These are phyloP conservation scores for Kuraishia molischiana DNA, from an alignment of 805 yeast genomes.

Conservation along the genomic window DNA sequence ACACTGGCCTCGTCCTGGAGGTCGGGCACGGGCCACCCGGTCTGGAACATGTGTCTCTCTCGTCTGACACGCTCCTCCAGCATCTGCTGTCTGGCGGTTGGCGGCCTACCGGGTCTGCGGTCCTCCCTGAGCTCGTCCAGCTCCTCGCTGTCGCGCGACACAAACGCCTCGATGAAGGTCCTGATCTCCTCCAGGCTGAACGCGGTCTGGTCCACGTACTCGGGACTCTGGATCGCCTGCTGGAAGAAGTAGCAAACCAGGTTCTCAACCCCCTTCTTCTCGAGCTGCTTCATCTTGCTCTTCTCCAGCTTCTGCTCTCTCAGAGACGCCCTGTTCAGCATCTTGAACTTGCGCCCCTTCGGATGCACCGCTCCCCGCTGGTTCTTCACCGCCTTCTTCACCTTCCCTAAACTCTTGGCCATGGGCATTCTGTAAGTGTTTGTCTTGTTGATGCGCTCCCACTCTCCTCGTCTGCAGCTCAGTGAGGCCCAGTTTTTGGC, in stretches of 20 bases:
- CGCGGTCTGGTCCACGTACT: constrained; percentile 20
- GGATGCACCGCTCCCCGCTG: constrained; percentile 64
- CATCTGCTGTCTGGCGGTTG: constrained; percentile 56
- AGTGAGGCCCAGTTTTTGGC: no score
- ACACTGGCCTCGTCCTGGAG: constrained; percentile 53
- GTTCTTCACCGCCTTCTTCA: constrained; percentile 47
- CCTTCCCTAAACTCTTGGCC: constrained; percentile 57
- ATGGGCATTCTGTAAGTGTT: constrained; percentile 40
- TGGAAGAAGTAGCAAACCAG: constrained; percentile 52
- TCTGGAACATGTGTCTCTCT: constrained; percentile 51
- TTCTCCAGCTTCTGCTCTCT: constrained; percentile 65
- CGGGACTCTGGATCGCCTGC: constrained; percentile 36
- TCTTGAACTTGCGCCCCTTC: constrained; percentile 81
- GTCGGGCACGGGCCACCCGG: constrained; percentile 72
- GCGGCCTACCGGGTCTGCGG: constrained; percentile 86
- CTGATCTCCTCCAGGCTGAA: constrained; percentile 54
- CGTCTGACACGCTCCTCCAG: constrained; percentile 51
- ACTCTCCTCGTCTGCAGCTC: background rate
- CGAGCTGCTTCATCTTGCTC: constrained; percentile 46
- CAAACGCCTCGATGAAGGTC: constrained; percentile 47
- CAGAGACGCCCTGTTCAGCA: constrained; percentile 75
- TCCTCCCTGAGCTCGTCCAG: constrained; percentile 45
- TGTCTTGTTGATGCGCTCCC: no score
- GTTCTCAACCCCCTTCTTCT: constrained; percentile 51
- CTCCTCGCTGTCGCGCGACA: constrained; percentile 70